Conservation (phyloP, 352 stramenopile species). For the Blastocystis sp. region DNA sequence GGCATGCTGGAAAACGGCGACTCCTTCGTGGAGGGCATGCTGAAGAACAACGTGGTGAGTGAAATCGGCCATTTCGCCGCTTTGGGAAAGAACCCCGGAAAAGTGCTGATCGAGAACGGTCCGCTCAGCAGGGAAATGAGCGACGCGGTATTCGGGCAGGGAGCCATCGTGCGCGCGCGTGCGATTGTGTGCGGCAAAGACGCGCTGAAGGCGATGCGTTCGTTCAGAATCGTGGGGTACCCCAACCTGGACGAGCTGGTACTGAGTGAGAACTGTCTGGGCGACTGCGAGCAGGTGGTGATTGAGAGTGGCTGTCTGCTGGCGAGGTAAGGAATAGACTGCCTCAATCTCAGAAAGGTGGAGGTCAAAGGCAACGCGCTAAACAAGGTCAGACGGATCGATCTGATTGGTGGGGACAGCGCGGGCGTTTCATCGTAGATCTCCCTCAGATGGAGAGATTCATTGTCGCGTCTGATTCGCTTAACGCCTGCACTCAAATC, state of each 20-base stretch:
- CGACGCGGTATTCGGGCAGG: neutral
- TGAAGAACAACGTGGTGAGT: neutral
- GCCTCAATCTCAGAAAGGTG: neutral
- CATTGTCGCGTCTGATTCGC: neutral
- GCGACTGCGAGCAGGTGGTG: neutral
- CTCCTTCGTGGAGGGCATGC: neutral
- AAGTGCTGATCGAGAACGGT: neutral
- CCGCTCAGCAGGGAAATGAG: neutral
- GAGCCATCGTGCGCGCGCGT: neutral
- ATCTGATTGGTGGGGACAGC: neutral
- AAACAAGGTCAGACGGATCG: neutral
- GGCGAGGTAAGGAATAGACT: neutral
- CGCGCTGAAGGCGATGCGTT: neutral
- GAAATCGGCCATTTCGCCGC: neutral
- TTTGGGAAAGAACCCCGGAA: neutral
- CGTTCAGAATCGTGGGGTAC: neutral
- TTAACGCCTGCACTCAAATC: neutral
- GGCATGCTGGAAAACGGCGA: neutral
- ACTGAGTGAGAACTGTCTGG: neutral
- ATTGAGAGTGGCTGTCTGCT: neutral
- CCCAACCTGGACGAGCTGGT: neutral
- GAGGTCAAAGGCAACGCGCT: neutral
- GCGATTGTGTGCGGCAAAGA: neutral
- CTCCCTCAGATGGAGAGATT: neutral
- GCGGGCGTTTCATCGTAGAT: neutral